Conservation (phyloP, 1,139 yeast species). For the Geotrichum carabidarum region DNA sequence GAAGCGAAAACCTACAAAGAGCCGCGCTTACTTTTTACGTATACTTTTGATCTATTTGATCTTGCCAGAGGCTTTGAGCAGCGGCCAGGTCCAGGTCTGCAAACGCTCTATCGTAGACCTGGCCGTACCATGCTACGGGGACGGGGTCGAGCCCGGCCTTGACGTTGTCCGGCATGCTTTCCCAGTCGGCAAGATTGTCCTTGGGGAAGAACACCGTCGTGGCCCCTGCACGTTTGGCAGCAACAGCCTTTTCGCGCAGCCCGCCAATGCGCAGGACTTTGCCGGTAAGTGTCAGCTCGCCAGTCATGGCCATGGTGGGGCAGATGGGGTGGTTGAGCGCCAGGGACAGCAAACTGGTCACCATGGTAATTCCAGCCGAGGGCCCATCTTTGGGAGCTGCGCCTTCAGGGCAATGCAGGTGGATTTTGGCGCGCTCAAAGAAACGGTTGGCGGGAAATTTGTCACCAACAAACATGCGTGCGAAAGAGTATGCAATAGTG, state of each 20-base stretch:
- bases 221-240: conserved; percentile 94
- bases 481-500: conserved; percentile 83
- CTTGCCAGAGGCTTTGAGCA: conserved; percentile 61
- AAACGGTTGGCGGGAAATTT: conserved; percentile 79
- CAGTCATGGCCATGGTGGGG: conserved; percentile 91
- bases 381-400: conserved; percentile 98
- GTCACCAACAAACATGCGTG: conserved; percentile 75
- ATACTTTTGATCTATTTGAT: conserved; percentile 31
- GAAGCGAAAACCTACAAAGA: no score
- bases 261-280: conserved; percentile 94
- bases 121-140: conserved; percentile 88
- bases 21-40: background rate
- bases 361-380: conserved; percentile 93
- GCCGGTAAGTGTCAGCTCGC: conserved; percentile 91
- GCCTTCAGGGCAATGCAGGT: conserved; percentile 96
- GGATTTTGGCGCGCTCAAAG: conserved; percentile 87
- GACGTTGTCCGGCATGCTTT: conserved; percentile 84
- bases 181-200: conserved; percentile 89
- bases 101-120: conserved; percentile 71
- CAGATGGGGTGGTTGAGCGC: conserved; percentile 62
- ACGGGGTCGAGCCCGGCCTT: conserved; percentile 79
- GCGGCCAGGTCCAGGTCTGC: conserved; percentile 50
- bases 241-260: conserved; percentile 86
- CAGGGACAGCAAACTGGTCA: conserved; percentile 79
- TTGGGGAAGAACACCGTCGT: conserved; percentile 86